Evolutionary conservation across 306 rosid genomes (phyloP), one percentile per base, ranked within the genome.

Genomic region (Begonia loranthoides): DNA sequence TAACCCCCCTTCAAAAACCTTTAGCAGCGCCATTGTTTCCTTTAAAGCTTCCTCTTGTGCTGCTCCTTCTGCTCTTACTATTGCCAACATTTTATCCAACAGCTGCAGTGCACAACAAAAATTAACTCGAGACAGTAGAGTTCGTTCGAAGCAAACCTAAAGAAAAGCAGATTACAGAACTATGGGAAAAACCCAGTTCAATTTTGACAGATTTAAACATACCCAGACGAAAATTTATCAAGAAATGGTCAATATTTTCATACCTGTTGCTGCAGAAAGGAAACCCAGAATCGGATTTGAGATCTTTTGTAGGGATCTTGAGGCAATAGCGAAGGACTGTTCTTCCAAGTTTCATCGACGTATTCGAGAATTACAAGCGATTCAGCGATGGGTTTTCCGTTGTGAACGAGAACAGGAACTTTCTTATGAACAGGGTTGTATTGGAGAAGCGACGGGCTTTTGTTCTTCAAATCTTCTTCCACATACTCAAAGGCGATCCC

Each of bases 281-380:
- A 17, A 2, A 40, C 72, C 69, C 69, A 66, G 62, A 71, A 66
- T 11, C 72, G 62, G 45, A 62, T n/a, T 48, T 66, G 43, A 9
- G 72, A 62, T 58, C 58, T 50, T 36, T 12, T 3, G 36, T 53
- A 66, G 21, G 66, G 62, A 49, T 61, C 59, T 41, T 61, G 41
- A 10, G 72, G 76, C 5, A 71, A 40, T 19, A 71, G 49, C 28
- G 1, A 11, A 56, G 65, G 59, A 9, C 36, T 39, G 11, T 9
- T 52, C 5, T 43, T 71, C 69, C 76, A 71, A 14, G 67, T 67
- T 49, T 66, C 72, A 9, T 66, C 72, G 13, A 66, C 52, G 54
- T 71, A 71, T 24, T 71, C 72, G 1, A 66, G 45, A 15, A 71
- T 66, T 47, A 71, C 14, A 28, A 9, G 13, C 6, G 72, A 71